Conservation (phyloP, 768 basidiomycete species). For the Pleurotus eryngii region DNA sequence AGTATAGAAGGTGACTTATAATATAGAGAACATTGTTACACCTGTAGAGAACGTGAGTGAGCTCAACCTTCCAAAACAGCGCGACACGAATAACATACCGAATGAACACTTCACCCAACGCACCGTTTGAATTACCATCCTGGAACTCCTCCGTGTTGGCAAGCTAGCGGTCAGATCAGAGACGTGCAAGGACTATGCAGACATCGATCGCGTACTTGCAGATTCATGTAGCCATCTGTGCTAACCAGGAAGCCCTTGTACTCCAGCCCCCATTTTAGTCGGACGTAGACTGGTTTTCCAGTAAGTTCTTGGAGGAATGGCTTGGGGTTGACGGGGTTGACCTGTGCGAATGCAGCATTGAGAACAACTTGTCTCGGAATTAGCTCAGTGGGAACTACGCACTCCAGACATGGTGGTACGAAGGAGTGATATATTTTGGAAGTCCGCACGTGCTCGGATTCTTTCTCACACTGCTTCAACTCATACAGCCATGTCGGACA, state of each 20-base stretch:
- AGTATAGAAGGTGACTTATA: slow-evolving; percentile 52
- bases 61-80: slow-evolving; percentile 1
- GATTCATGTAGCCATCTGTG: slow-evolving; percentile 99
- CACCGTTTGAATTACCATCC: slow-evolving; percentile 91
- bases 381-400: slow-evolving; percentile 24
- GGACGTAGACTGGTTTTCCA: slow-evolving; percentile 93
- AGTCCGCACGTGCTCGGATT: slow-evolving; percentile 3
- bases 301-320: slow-evolving; percentile 98
- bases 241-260: slow-evolving; percentile 99
- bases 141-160: slow-evolving; percentile 99
- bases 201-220: slow-evolving; percentile 62
- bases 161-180: slow-evolving; percentile 47
- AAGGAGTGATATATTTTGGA: slow-evolving; percentile 20
- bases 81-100: slow-evolving; percentile 50
- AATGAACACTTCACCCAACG: slow-evolving; percentile 98
- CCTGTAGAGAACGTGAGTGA: slow-evolving; percentile 34
- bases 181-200: not conserved
- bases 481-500: slow-evolving; percentile 72
- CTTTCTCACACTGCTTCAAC: not conserved
- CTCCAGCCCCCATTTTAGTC: slow-evolving; percentile 97
- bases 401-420: slow-evolving; percentile 66
- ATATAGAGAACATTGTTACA: slow-evolving; percentile 98
- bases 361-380: slow-evolving; percentile 10
- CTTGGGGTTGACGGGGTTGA: slow-evolving; percentile 96
- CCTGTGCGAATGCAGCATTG: slow-evolving; percentile 35